phyloP scores from a whole-genome alignment of 1,284 basidiomycete species.

The Sanghuangporus sanghuang region DNA sequence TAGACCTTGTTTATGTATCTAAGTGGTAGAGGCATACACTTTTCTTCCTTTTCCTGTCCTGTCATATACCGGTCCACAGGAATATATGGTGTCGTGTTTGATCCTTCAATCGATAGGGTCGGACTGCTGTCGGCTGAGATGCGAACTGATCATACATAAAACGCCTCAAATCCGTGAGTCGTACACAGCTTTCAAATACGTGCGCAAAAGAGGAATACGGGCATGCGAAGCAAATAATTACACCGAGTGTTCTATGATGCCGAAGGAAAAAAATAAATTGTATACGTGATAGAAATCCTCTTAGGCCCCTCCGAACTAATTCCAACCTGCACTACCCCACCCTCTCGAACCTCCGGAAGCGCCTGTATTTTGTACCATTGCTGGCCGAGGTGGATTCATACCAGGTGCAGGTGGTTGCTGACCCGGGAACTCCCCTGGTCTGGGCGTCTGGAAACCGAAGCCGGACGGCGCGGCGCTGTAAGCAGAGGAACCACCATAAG shows the following conservation, averaged over 20 bases:
- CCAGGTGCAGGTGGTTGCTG: conserved; percentile 26
- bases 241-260: conserved; percentile 8
- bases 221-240: conserved; percentile 6
- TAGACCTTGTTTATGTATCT: no score
- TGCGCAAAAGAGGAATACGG: not conserved
- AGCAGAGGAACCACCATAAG: conserved; percentile 10
- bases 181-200: not conserved
- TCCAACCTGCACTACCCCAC: conserved; percentile 27
- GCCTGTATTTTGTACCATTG: conserved; percentile 46
- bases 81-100: no score
- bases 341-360: conserved; percentile 28
- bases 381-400: conserved; percentile 60
- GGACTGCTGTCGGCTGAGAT: no score
- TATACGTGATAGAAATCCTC: not conserved
- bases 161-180: not conserved
- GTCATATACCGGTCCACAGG: no score
- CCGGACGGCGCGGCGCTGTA: not conserved
- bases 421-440: conserved; percentile 18
- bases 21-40: no score
- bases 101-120: no score
- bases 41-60: no score
- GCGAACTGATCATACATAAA: not conserved
- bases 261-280: not conserved
- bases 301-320: conserved; percentile 1
- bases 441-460: conserved; percentile 15